Percentiles rank a stretch among this genome's conserved stretches.
phyloP scores from a whole-genome alignment of 768 basidiomycete genomes.

The Steccherinum ochraceum region DNA sequence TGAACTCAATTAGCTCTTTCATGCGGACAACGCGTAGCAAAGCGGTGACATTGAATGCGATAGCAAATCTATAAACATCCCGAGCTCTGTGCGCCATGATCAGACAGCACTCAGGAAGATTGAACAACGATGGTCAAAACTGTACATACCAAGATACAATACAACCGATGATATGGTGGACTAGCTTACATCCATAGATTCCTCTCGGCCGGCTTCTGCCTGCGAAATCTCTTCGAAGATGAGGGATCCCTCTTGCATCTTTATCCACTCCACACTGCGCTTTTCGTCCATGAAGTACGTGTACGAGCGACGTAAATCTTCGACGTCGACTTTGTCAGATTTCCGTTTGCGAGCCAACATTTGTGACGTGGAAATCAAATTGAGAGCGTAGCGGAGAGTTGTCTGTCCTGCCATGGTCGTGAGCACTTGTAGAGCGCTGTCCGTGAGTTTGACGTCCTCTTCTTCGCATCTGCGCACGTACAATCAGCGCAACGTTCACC shows the following conservation, averaged over 20 bases:
- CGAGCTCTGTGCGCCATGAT: neutral
- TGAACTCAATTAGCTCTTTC: too few species aligned
- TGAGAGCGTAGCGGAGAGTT: conserved; percentile 84
- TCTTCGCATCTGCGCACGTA: conserved; percentile 77
- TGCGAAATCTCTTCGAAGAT: conserved; percentile 72
- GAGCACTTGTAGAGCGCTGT: conserved; percentile 70
- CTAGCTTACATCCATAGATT: conserved; percentile 32
- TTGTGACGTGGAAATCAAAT: conserved; percentile 90
- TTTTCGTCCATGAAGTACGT: conserved; percentile 92
- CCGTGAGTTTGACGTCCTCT: conserved; percentile 83
- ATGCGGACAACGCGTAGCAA: too few species aligned
- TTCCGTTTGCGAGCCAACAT: conserved; percentile 83
- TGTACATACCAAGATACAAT: conserved; percentile 6
- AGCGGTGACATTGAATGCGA: too few species aligned
- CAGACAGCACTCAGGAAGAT: neutral
- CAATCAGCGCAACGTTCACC: too few species aligned
- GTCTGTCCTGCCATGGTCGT: conserved; percentile 86
- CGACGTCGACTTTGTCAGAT: conserved; percentile 71
- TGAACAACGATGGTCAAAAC: neutral
- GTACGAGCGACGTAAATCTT: conserved; percentile 82
- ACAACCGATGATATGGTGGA: neutral
- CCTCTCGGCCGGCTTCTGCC: conserved; percentile 21
- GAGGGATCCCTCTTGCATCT: conserved; percentile 71
- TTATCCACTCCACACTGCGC: conserved; percentile 85
- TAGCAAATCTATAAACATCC: neutral